phyloP scores from a whole-genome alignment of 257 asterid species.

The Solanum virginianum region DNA sequence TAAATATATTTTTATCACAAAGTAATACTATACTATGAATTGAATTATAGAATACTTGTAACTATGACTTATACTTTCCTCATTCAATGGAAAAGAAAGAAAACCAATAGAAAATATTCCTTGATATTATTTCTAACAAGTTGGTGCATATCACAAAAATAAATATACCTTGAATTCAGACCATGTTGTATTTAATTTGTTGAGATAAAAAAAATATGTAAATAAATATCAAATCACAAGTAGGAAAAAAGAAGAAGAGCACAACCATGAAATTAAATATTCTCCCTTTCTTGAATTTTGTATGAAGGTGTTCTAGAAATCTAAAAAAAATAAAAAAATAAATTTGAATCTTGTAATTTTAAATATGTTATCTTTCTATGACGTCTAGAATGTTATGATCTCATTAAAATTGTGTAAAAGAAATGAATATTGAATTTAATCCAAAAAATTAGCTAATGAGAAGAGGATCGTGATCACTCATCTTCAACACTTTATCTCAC shows the following conservation, averaged over 20 bases:
- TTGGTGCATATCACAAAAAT: not conserved
- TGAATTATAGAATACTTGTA: not conserved
- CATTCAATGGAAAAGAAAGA: not conserved
- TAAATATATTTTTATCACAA: no score
- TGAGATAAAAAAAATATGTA: not conserved
- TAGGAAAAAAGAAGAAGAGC: not conserved
- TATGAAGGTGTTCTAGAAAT: not conserved
- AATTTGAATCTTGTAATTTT: not conserved
- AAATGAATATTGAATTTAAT: no score
- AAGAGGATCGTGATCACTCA: not conserved
- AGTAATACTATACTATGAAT: not conserved
- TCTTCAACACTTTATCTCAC: not conserved
- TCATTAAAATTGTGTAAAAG: not conserved
- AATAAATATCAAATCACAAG: not conserved
- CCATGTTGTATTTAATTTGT: not conserved
- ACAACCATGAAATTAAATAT: not conserved
- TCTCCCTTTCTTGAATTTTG: not conserved
- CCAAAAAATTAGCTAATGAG: no score
- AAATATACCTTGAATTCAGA: not conserved
- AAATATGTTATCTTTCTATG: not conserved
- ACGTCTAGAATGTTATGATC: not conserved
- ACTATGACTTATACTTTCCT: not conserved
- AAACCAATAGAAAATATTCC: not conserved
- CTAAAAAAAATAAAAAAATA: no score
- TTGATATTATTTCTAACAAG: not conserved